These are phyloP conservation scores for Thinopyrum elongatum DNA, from an alignment of 176 grass and related monocot genomes.

Conservation along the genomic window DNA sequence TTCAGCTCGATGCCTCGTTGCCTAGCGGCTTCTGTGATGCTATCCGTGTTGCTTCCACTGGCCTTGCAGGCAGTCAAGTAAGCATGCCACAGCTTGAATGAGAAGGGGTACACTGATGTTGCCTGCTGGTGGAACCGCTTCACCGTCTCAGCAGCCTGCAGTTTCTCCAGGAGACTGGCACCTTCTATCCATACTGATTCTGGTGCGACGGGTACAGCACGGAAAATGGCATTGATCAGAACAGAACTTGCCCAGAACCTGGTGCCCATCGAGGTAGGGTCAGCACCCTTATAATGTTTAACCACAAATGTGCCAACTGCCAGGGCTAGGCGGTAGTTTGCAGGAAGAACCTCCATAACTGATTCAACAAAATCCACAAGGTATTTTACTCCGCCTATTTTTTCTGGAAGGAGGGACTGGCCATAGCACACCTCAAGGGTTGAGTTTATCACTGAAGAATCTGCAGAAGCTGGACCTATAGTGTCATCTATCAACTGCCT, in stretches of 20 bases:
- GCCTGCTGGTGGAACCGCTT: slow-evolving; percentile 85
- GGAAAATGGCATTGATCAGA: slow-evolving; percentile 77
- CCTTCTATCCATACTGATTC: slow-evolving; percentile 81
- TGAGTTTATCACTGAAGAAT: slow-evolving; percentile 69
- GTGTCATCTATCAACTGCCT: slow-evolving; percentile 74
- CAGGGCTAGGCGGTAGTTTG: slow-evolving; percentile 77
- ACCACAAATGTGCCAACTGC: slow-evolving; percentile 55
- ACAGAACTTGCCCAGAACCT: slow-evolving; percentile 75
- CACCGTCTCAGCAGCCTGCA: slow-evolving; percentile 39
- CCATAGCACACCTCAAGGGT: slow-evolving; percentile 80
- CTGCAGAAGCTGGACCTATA: slow-evolving; percentile 61
- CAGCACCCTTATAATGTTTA: slow-evolving; percentile 30
- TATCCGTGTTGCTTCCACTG: slow-evolving; percentile 39
- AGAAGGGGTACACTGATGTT: slow-evolving; percentile 91
- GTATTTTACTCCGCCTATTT: slow-evolving; percentile 46
- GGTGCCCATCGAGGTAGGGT: slow-evolving; percentile 44
- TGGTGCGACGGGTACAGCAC: slow-evolving; percentile 67
- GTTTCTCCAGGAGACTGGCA: slow-evolving; percentile 59
- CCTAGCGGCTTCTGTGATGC: slow-evolving; percentile 62
- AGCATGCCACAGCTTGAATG: slow-evolving; percentile 68
- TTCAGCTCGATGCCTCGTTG: slow-evolving; percentile 70
- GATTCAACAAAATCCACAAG: slow-evolving; percentile 83
- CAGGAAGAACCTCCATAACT: slow-evolving; percentile 71
- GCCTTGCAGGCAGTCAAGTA: slow-evolving; percentile 52
- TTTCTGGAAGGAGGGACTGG: slow-evolving; percentile 51